These are phyloP conservation scores for Remersonia thermophila DNA, from an alignment of 2,329 filamentous ascomycete species.

Conservation along the genomic window DNA sequence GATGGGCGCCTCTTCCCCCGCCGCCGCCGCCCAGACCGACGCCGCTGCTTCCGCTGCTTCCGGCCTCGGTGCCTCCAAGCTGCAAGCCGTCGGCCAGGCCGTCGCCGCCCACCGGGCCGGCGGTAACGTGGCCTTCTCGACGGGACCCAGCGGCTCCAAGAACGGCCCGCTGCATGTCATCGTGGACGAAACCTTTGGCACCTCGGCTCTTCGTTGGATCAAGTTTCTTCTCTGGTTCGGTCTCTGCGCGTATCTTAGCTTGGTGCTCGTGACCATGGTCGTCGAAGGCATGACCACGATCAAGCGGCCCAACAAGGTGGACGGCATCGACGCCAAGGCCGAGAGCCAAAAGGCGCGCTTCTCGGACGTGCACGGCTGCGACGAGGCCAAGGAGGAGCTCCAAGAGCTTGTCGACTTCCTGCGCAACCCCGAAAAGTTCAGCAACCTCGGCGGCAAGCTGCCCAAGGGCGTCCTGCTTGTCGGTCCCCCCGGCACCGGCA, in stretches of 20 bases:
- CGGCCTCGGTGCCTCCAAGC: constrained; percentile 45
- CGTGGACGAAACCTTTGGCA: constrained; percentile 77
- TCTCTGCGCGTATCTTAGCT: constrained; percentile 64
- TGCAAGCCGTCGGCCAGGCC: constrained; percentile 72
- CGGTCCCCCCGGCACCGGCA: constrained; percentile 92
- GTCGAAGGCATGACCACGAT: constrained; percentile 70
- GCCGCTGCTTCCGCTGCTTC: constrained; percentile 20
- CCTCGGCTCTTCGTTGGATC: constrained; percentile 77
- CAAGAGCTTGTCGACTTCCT: constrained; percentile 95
- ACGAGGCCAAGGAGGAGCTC: constrained; percentile 96
- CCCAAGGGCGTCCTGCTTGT: constrained; percentile 94
- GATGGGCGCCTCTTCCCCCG: constrained; percentile 19
- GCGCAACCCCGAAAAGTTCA: constrained; percentile 86
- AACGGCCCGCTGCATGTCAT: constrained; percentile 87
- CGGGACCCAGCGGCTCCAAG: constrained; percentile 58
- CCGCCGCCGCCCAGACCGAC: constrained; percentile 13
- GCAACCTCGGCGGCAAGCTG: constrained; percentile 85
- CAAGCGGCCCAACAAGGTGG: constrained; percentile 60
- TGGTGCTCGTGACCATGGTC: constrained; percentile 68
- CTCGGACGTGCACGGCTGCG: constrained; percentile 87
- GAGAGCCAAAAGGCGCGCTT: constrained; percentile 89
- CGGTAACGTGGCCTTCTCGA: constrained; percentile 47
- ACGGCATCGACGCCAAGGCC: constrained; percentile 76
- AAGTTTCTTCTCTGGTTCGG: constrained; percentile 73
- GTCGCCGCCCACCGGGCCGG: constrained; percentile 60